Conservation (phyloP, 768 basidiomycete genomes). For the Kwoniella botswanensis region DNA sequence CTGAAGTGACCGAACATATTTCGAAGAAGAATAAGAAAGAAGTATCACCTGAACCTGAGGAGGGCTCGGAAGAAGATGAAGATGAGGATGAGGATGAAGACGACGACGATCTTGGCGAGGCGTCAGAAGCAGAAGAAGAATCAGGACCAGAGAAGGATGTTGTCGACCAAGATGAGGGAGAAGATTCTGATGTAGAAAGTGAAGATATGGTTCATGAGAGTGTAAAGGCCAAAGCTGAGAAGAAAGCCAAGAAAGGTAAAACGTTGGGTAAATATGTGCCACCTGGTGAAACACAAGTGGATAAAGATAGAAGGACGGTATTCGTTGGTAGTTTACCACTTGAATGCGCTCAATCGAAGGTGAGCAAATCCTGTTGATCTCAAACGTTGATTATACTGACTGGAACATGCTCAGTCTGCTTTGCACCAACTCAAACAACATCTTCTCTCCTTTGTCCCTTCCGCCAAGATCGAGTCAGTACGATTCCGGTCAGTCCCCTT, state of each 20-base stretch:
- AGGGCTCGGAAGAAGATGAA: constrained; percentile 40
- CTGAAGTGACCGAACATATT: constrained; percentile 6
- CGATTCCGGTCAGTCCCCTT: constrained; percentile 95
- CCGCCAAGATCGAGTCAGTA: constrained; percentile 84
- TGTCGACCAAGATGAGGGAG: constrained; percentile 37
- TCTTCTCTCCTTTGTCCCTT: constrained; percentile 71
- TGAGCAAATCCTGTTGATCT: constrained; percentile 58
- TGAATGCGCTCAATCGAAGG: constrained; percentile 76
- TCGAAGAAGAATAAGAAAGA: constrained; percentile 33
- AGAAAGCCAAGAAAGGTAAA: constrained; percentile 42
- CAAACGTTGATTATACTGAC: background rate
- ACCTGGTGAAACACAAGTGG: constrained; percentile 71
- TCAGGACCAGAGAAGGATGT: constrained; percentile 32
- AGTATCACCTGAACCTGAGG: constrained; percentile 19
- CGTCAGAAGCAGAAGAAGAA: constrained; percentile 30
- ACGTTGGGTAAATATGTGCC: constrained; percentile 64
- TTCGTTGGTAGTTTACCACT: constrained; percentile 89
- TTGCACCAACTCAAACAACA: constrained; percentile 78
- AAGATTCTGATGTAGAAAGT: constrained; percentile 48
- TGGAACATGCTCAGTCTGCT: constrained; percentile 54
- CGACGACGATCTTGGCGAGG: constrained; percentile 19
- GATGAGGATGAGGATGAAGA: constrained; percentile 28
- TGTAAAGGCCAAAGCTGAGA: constrained; percentile 56
- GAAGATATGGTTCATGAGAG: constrained; percentile 71
- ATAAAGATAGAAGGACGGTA: constrained; percentile 78